Conservation (phyloP, 176 grass and related monocot species). For the Aegilops tauschii region DNA sequence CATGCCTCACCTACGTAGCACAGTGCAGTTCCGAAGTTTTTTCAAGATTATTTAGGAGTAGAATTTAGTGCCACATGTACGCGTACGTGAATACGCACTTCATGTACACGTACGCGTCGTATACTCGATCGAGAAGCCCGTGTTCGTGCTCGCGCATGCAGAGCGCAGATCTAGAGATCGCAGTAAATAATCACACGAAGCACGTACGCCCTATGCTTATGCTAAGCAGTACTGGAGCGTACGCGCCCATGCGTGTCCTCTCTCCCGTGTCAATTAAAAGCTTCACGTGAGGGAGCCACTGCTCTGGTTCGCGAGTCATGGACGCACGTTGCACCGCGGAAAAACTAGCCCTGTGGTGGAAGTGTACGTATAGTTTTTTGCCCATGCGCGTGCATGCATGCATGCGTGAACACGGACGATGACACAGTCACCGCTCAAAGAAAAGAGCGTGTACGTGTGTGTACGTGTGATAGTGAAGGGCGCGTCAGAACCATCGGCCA, state of each 20-base stretch:
- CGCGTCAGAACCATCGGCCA: background rate
- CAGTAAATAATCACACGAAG: background rate
- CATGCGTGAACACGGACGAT: background rate
- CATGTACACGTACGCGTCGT: background rate
- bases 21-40: background rate
- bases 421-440: background rate
- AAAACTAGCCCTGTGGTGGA: background rate
- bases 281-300: slow-evolving; percentile 23
- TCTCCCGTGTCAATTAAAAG: background rate
- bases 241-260: background rate
- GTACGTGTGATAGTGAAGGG: background rate
- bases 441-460: background rate
- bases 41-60: background rate
- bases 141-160: background rate
- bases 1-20: background rate
- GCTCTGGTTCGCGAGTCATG: background rate
- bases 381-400: background rate
- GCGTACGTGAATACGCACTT: background rate
- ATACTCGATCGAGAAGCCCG: background rate
- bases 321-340: background rate
- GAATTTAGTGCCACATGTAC: background rate
- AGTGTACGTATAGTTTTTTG: background rate
- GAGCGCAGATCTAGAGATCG: background rate
- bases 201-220: background rate
- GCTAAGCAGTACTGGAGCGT: background rate